Conservation (phyloP, 805 yeast genomes). For the Huiozyma naganishii region DNA sequence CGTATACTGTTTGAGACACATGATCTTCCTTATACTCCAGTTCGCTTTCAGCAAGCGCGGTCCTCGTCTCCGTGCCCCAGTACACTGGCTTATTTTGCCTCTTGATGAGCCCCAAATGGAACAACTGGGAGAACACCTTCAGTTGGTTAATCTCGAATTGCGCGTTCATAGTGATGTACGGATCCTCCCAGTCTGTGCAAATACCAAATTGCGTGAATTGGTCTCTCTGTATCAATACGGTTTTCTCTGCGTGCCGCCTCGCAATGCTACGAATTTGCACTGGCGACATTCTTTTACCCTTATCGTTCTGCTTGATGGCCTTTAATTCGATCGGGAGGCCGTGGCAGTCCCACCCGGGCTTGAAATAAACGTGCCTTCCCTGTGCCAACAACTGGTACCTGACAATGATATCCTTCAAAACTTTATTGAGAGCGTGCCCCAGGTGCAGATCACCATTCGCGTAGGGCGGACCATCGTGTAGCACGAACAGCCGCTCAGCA, state of each 20-base stretch:
- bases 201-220: conserved; percentile 66
- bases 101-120: conserved; percentile 55
- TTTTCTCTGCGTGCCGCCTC: conserved; percentile 51
- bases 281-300: conserved; percentile 39
- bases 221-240: conserved; percentile 51
- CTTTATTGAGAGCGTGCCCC: conserved; percentile 87
- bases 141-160: conserved; percentile 70
- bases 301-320: conserved; percentile 41
- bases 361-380: conserved; percentile 56
- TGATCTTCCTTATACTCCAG: conserved; percentile 74
- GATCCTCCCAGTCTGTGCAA: conserved; percentile 69
- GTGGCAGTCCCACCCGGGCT: conserved; percentile 99
- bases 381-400: conserved; percentile 55
- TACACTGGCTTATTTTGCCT: conserved; percentile 91
- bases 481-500: conserved; percentile 39
- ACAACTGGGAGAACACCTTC: conserved; percentile 52
- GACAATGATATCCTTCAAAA: conserved; percentile 74
- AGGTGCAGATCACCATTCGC: conserved; percentile 91
- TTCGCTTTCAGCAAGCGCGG: conserved; percentile 96
- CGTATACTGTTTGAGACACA: conserved; percentile 54
- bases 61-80: conserved; percentile 91
- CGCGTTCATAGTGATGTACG: conserved; percentile 63
- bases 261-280: conserved; percentile 61
- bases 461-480: conserved; percentile 98
- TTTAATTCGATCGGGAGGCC: conserved; percentile 94